Base-by-base conservation (phyloP, 2,329 filamentous ascomycete species). In the Amesomyces nigricolor region DNA sequence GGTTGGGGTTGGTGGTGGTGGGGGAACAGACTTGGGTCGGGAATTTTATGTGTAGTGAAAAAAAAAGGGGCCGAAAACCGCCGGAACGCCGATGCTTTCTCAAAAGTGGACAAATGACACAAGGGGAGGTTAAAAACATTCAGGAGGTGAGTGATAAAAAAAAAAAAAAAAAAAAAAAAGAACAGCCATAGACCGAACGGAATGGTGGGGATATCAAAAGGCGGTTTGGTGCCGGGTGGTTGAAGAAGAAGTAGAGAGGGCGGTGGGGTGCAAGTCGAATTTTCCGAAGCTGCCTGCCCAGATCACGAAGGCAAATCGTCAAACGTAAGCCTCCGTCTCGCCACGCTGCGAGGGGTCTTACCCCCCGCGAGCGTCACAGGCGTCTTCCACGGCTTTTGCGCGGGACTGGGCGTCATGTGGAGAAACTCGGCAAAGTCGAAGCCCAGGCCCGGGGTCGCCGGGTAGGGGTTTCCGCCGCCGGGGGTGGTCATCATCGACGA, bases 351-450 rank as follows among this genome's bases (percentile, higher is more conserved):
- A 8, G 82, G 82, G 43, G 81, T 84, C 65, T 76, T 78, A 51
- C 73, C 69, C 9, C 70, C 65, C 16, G 73, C 68, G 30, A 78
- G 75, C 29, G 82, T 78, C 10, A 83, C 71, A 10, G 90, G 91
- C 0, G 91, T 95, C 69, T 87, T 89, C 88, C 91, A 96, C 9
- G 85, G 81, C 63, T 85, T 89, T 73, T 96, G 94, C 26, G 90
- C 94, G 17, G 94, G 94, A 67, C 90, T 96, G 0, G 94, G 94
- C 6, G 94, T 96, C 69, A 97, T 92, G 72, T 97, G 96, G 68
- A 97, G 87, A 72, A 96, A 99, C 68, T 99, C 94, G 51, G 91
- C 84, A 73, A 97, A 95, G 74, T 97, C 95, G 71, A 97, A 95
- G 47, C 71, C 74, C 67, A 91, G 88, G 14, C 86, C 86, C 0